Evolutionary conservation across 768 basidiomycete genomes (phyloP), one percentile per base, ranked within the genome.

Genomic region (Rhizopogon vulgaris): DNA sequence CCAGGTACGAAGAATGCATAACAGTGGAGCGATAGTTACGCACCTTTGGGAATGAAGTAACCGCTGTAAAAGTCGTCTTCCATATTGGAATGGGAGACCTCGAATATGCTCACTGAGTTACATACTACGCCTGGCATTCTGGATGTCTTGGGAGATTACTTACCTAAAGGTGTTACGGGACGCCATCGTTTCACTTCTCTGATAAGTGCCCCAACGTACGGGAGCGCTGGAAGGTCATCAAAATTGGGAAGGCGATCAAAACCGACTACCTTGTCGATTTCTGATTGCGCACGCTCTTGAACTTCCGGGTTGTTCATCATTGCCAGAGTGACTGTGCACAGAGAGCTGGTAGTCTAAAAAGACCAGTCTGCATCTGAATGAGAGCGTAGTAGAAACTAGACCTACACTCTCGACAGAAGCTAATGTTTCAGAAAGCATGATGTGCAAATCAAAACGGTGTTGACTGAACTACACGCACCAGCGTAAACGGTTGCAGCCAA

Each of bases 31-130:
- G 34, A 17, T 6, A 14, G 17, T 6, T 28, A 24, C 0, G 75
- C 65, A 37, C 69, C 69, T n/a, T 61, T 62, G 5, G 69, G 69
- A 24, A 69, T 62, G 43, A 60, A 53, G 41, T 63, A 25, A 59
- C 8, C 28, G 6, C 28, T 30, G 28, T 9, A 30, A 30, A 30
- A 9, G 28, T 30, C 28, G 8, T 30, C 56, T 12, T 17, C 41
- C 3, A 36, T 22, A 6, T 60, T 51, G 2, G 57, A 52, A 24
- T 68, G 63, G 10, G 62, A 59, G 27, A 68, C 58, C 59, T 62
- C n/a, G 7, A 9, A 9, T 7, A 30, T 9, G 28, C 10, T 30
- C 8, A 14, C n/a, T n/a, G n/a, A n/a, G n/a, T n/a, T n/a, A n/a
- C n/a, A n/a, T n/a, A n/a, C n/a, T n/a, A 37, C 24, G 1, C 14